Base-by-base conservation (phyloP, 495 filamentous ascomycete genomes). In the Penicillium taxi region DNA sequence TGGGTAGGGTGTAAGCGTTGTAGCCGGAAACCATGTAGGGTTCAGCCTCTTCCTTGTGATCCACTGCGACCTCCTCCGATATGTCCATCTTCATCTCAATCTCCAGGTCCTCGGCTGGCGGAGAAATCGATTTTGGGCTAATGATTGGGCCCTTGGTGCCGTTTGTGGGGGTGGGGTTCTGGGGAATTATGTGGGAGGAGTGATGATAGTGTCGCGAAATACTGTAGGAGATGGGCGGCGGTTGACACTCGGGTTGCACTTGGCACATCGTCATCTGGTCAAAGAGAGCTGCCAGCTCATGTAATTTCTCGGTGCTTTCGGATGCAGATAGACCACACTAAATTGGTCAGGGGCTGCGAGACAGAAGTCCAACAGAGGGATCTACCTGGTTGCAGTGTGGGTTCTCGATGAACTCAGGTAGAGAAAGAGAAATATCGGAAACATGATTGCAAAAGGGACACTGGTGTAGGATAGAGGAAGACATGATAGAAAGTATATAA, bases 191-290 rank as follows among this genome's bases (percentile, higher is more conserved):
- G 43, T 85, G 81, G 18, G 76, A 57, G 2, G 81, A 83, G 52
- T 87, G 84, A 46, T 81, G 76, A 54, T 86, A 86, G 56, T 87
- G 83, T 44, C 82, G 80, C 9, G 80, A 71, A 44, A 85, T 73
- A 36, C 76, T 80, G 61, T 84, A 86, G 35, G 67, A 65, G 39
- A 75, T 73, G 9, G 61, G 49, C 16, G 58, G 45, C 32, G 22
- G 45, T 52, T 24, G 48, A 51, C 32, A 47, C 55, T 39, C 16
- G 9, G 55, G 51, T 14, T 48, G 50, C 32, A 29, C 19, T 24
- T n/a, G 18, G 14, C 44, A 44, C 49, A 69, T 55, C 23, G 37
- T 74, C 47, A 86, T 63, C 43, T 71, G 75, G 27, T 74, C 65
- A 49, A 88, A 82, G 35, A 86, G 67, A n/a, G 67, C 58, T 9